A percentile compares a stretch with the other conserved stretches of the same genome.
These are phyloP conservation scores for Saprolegnia parasitica DNA, from an alignment of 352 stramenopile species.

Conservation along the genomic window DNA sequence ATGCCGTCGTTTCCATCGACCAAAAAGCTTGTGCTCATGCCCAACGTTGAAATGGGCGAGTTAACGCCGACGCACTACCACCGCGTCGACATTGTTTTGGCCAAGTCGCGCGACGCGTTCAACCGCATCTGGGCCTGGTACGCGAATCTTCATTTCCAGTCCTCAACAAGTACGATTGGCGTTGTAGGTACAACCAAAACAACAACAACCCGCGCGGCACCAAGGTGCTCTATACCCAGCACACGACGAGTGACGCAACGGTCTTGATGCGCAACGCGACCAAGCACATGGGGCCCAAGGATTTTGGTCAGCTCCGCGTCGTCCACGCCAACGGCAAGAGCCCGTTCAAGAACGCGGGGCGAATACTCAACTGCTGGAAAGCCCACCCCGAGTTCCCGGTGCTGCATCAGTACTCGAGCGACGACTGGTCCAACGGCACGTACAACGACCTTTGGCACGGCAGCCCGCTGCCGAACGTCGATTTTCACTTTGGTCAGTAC, in stretches of 20 bases:
- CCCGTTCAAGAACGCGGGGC: conserved; percentile 47
- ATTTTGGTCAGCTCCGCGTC: conserved; percentile 46
- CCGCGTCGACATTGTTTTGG: conserved; percentile 46
- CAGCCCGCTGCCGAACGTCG: background rate
- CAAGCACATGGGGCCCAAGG: conserved; percentile 31
- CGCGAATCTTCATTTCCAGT: background rate
- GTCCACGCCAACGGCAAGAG: conserved; percentile 51
- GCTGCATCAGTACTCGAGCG: conserved; percentile 49
- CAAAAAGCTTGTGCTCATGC: conserved; percentile 33
- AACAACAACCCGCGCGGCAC: conserved; percentile 46
- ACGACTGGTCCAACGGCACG: conserved; percentile 40
- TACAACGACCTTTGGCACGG: conserved; percentile 25
- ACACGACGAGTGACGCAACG: conserved; percentile 51
- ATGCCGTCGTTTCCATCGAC: conserved; percentile 30
- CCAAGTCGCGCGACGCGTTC: conserved; percentile 47
- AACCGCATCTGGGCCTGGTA: conserved; percentile 46
- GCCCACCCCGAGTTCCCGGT: conserved; percentile 43
- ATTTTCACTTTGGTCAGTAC: conserved; percentile 27
- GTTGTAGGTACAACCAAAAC: conserved; percentile 31
- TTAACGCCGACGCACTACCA: conserved; percentile 43
- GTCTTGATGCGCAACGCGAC: conserved; percentile 31
- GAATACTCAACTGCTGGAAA: conserved; percentile 58
- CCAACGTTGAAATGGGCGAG: conserved; percentile 54
- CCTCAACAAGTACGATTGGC: background rate
- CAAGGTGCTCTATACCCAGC: conserved; percentile 45